A percentile compares a stretch with the other conserved stretches of the same genome.
phyloP scores from a whole-genome alignment of 2,329 filamentous ascomycete genomes.

The Dactylonectria macrodidyma region DNA sequence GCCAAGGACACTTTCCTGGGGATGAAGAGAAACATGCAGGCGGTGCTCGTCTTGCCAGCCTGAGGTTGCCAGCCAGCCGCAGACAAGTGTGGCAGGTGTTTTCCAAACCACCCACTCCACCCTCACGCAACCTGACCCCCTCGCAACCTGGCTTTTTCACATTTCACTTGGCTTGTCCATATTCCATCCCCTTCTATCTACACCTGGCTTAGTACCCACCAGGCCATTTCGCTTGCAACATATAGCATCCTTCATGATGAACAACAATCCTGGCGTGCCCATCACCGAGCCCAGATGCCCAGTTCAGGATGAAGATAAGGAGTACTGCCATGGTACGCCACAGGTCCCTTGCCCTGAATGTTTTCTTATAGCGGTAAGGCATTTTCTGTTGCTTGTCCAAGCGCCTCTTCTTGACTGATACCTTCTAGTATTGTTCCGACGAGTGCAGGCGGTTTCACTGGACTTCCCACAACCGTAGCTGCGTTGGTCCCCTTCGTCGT shows the following conservation, averaged over 20 bases:
- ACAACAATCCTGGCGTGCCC: not conserved
- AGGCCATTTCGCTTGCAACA: not conserved
- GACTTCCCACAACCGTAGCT: constrained; percentile 26
- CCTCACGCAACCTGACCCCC: not conserved
- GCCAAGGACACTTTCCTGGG: not conserved
- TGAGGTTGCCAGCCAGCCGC: constrained; percentile 12
- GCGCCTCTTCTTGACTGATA: constrained; percentile 15
- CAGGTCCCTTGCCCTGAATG: constrained; percentile 37
- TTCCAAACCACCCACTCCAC: not conserved
- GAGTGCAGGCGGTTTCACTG: constrained; percentile 36
- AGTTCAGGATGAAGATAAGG: not conserved
- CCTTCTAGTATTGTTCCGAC: constrained; percentile 42
- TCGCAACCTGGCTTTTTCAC: not conserved
- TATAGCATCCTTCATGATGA: not conserved
- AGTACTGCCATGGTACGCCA: constrained; percentile 20
- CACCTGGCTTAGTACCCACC: not conserved
- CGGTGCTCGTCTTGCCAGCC: not conserved
- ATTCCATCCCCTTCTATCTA: not conserved
- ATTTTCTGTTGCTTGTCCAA: not conserved
- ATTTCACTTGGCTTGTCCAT: not conserved
- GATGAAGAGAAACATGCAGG: too few relatives aligned
- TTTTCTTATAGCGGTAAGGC: constrained; percentile 40
- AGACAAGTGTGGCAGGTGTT: constrained; percentile 7
- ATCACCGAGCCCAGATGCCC: constrained; percentile 30
- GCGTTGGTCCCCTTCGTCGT: not conserved